phyloP scores from a whole-genome alignment of 2,329 filamentous ascomycete species.

The Byssochlamys sp. region DNA sequence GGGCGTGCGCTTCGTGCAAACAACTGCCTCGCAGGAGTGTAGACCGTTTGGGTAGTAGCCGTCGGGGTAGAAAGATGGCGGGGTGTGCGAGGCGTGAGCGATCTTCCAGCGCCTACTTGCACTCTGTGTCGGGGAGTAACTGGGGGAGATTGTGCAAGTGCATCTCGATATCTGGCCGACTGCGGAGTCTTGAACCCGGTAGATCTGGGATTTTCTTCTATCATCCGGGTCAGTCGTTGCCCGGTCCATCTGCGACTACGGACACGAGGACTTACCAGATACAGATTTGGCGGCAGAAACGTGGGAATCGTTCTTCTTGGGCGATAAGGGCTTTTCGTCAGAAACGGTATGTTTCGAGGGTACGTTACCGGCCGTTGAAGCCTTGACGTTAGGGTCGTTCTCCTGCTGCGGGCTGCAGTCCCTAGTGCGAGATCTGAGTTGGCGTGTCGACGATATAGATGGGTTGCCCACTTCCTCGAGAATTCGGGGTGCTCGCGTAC shows the following conservation, averaged over 20 bases:
- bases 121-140: constrained; percentile 77
- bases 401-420: constrained; percentile 17
- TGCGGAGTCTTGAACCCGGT: constrained; percentile 38
- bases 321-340: constrained; percentile 35
- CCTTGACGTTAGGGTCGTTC: constrained; percentile 15
- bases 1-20: constrained; percentile 73
- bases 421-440: constrained; percentile 30
- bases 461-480: constrained; percentile 23
- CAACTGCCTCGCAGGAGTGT: constrained; percentile 75
- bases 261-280: constrained; percentile 19
- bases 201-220: constrained; percentile 37
- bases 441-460: constrained; percentile 17
- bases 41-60: constrained; percentile 60
- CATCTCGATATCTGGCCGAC: constrained; percentile 62
- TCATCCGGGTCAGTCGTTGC: constrained; percentile 1
- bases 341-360: constrained; percentile 41
- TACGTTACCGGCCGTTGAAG: constrained; percentile 22
- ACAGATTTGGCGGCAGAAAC: constrained; percentile 31
- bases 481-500: constrained; percentile 35
- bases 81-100: constrained; percentile 69
- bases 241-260: background rate
- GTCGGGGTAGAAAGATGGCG: constrained; percentile 62
- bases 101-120: constrained; percentile 58
- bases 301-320: constrained; percentile 39
- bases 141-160: constrained; percentile 56